Evolutionary conservation across 2,329 filamentous ascomycete genomes (phyloP).

Genomic region (Epichloe typhina): DNA sequence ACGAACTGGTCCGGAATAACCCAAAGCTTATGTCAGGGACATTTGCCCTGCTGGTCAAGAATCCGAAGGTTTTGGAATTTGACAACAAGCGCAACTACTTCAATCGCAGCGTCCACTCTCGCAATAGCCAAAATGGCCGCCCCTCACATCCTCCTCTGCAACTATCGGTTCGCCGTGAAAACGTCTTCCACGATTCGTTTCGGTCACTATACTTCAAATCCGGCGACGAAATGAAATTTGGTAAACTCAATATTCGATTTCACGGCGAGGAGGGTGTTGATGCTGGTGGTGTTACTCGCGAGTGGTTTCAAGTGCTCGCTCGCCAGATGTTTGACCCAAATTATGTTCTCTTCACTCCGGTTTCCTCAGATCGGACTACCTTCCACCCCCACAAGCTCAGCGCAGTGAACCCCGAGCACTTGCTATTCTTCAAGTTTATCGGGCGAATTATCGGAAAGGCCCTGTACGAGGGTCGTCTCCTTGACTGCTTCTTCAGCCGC

Average conservation of each 20-base stretch:
- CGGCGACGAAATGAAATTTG: conserved; percentile 96
- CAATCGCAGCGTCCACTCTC: conserved; percentile 73
- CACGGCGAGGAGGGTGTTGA: conserved; percentile 96
- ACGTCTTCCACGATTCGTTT: conserved; percentile 97
- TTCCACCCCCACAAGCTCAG: conserved; percentile 97
- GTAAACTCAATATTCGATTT: conserved; percentile 96
- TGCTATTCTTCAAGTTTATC: conserved; percentile 99
- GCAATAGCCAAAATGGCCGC: conserved; percentile 53
- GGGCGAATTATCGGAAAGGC: conserved; percentile 97
- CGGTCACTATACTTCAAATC: conserved; percentile 96
- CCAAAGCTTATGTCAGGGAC: conserved; percentile 98
- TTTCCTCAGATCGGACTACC: conserved; percentile 92
- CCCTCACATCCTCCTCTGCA: conserved; percentile 62
- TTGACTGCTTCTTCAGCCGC: conserved; percentile 97
- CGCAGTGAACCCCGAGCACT: conserved; percentile 85
- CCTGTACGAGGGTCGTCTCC: conserved; percentile 84
- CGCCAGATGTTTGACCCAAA: conserved; percentile 98
- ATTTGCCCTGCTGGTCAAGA: conserved; percentile 91
- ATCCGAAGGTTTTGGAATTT: conserved; percentile 96
- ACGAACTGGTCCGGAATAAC: conserved; percentile 92
- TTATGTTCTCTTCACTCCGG: conserved; percentile 90
- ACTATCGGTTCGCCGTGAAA: conserved; percentile 78
- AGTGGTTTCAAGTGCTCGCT: conserved; percentile 97
- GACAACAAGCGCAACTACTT: conserved; percentile 99
- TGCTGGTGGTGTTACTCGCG: conserved; percentile 89